These are phyloP conservation scores for Mariannaea sp. DNA, from an alignment of 2,329 filamentous ascomycete species.

Conservation along the genomic window DNA sequence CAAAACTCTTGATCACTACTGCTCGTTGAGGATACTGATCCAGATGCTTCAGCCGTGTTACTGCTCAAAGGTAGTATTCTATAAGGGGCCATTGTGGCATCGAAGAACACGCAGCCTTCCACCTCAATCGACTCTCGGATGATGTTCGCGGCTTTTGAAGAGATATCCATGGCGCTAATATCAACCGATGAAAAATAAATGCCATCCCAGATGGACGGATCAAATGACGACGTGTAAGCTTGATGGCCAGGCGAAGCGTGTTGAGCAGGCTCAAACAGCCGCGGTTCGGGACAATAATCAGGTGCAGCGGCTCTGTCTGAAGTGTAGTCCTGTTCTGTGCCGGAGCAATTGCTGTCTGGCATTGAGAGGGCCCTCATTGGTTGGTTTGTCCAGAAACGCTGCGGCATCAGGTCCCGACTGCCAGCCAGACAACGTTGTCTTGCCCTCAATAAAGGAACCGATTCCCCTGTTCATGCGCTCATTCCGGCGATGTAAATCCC, in stretches of 20 bases:
- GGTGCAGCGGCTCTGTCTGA: no score
- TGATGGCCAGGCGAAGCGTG: no score
- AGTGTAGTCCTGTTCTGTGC: no score
- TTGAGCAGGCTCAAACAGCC: no score
- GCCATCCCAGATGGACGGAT: no score
- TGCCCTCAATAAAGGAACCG: conserved; percentile 45
- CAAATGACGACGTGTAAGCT: no score
- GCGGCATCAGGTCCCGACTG: conserved; percentile 11
- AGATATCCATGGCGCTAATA: conserved; percentile 32
- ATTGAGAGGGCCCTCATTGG: conserved; percentile 26
- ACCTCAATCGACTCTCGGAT: conserved; percentile 49
- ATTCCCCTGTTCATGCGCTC: conserved; percentile 47
- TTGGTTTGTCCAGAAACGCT: neutral
- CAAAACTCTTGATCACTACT: no score
- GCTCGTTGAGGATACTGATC: no score
- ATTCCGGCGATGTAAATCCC: conserved; percentile 38
- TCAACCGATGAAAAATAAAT: no score
- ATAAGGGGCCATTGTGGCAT: conserved; percentile 37
- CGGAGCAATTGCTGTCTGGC: conserved; percentile 27
- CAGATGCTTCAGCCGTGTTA: no score
- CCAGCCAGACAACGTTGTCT: conserved; percentile 39
- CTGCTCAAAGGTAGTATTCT: no score
- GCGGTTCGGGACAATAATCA: no score
- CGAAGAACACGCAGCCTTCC: conserved; percentile 44
- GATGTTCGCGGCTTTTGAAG: conserved; percentile 51